A percentile compares a stretch with the other conserved stretches of the same genome.
Conservation (phyloP, 2,329 filamentous ascomycete genomes). For the Aspergillus fructus region DNA sequence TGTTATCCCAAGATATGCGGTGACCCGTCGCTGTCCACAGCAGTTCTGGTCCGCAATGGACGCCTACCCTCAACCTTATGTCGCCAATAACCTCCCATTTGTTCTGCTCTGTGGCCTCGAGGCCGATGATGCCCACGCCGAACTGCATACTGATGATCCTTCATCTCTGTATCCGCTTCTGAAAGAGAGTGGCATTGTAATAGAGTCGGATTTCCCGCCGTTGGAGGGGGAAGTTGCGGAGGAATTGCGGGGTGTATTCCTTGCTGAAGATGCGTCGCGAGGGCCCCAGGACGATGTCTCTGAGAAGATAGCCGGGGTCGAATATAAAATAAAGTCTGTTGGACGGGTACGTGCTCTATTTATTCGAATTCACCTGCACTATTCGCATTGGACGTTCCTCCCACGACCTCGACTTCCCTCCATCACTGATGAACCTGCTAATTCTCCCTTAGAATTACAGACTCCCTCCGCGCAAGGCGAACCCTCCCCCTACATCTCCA, state of each 20-base stretch:
- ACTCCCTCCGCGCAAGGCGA: conserved; percentile 63
- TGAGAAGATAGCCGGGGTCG: conserved; percentile 50
- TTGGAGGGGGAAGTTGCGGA: conserved; percentile 66
- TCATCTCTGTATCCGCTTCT: conserved; percentile 55
- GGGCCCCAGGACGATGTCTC: conserved; percentile 53
- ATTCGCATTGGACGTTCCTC: neutral
- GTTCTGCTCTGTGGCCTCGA: conserved; percentile 77
- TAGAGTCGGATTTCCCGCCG: conserved; percentile 69
- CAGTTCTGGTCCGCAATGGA: conserved; percentile 43
- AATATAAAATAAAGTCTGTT: conserved; percentile 70
- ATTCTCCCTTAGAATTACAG: conserved; percentile 47
- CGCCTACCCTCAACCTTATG: conserved; percentile 61
- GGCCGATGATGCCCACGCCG: conserved; percentile 33
- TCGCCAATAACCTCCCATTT: conserved; percentile 83
- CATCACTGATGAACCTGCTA: conserved; percentile 11
- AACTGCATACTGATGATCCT: conserved; percentile 32
- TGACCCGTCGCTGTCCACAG: conserved; percentile 26
- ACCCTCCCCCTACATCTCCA: conserved; percentile 55
- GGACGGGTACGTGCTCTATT: conserved; percentile 70
- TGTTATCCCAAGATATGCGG: conserved; percentile 30
- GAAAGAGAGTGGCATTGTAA: conserved; percentile 56
- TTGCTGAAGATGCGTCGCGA: conserved; percentile 62
- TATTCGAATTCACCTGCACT: neutral
- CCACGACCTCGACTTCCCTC: neutral
- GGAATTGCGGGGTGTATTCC: conserved; percentile 65